Percentiles rank a stretch among this genome's conserved stretches.
Conservation (phyloP, 495 filamentous ascomycete species). For the Penicillium paxilli region DNA sequence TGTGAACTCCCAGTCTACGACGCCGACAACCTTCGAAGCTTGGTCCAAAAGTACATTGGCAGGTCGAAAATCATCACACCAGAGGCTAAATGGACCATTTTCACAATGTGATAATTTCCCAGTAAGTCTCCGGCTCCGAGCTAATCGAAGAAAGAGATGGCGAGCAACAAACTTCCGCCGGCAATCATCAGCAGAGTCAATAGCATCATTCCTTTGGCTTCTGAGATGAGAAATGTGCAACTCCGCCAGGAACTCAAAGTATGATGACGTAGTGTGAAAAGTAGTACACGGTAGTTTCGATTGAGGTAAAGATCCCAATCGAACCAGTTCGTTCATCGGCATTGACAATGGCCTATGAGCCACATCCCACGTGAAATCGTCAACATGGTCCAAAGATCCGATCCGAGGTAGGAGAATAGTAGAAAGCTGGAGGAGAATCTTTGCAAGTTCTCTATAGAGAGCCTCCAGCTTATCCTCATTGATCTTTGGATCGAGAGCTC, state of each 20-base stretch:
- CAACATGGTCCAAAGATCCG: conserved; percentile 31
- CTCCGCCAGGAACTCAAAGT: conserved; percentile 24
- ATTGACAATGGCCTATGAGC: conserved; percentile 20
- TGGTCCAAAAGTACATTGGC: conserved; percentile 18
- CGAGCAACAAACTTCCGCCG: conserved; percentile 40
- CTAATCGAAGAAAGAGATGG: conserved; percentile 33
- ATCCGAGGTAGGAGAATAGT: conserved; percentile 28
- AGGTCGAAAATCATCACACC: conserved; percentile 20
- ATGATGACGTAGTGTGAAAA: conserved; percentile 34
- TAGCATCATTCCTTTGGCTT: conserved; percentile 37
- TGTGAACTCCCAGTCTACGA: conserved; percentile 2
- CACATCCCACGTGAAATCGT: conserved; percentile 22
- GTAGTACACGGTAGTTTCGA: conserved; percentile 34
- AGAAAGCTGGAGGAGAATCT: conserved; percentile 35
- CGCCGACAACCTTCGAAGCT: neutral
- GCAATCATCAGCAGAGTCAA: conserved; percentile 35
- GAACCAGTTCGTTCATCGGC: conserved; percentile 33
- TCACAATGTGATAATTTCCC: neutral
- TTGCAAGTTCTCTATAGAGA: conserved; percentile 35
- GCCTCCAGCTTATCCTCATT: conserved; percentile 23
- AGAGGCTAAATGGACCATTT: conserved; percentile 19
- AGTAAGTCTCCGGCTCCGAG: conserved; percentile 15
- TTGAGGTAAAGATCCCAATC: conserved; percentile 25
- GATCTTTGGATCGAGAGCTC: conserved; percentile 31
- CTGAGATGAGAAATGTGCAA: neutral